These are phyloP conservation scores for Tulasnella sp. DNA, from an alignment of 768 basidiomycete genomes.

Conservation along the genomic window DNA sequence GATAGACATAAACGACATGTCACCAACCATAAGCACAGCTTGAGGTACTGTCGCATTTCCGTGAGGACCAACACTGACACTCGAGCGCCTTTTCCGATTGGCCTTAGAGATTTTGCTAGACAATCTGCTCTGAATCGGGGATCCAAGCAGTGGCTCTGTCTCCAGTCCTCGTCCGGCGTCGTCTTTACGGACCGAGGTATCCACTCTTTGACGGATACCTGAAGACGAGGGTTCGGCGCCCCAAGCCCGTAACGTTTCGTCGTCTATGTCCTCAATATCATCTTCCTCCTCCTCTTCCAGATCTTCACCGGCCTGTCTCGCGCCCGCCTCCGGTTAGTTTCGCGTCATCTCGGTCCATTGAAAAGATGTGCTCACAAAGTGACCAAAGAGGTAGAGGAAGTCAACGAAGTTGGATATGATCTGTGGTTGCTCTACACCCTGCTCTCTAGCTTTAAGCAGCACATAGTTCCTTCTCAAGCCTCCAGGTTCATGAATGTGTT, in stretches of 20 bases:
- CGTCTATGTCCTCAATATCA: conserved; percentile 38
- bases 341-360: neutral
- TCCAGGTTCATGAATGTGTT: conserved; percentile 91
- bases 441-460: conserved; percentile 55
- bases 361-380: conserved; percentile 58
- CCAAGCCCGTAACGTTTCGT: conserved; percentile 29
- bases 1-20: neutral
- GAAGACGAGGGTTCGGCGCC: conserved; percentile 5
- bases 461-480: conserved; percentile 90
- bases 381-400: conserved; percentile 89
- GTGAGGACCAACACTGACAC: conserved; percentile 39
- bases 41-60: conserved; percentile 87
- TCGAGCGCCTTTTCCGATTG: conserved; percentile 35
- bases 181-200: conserved; percentile 9
- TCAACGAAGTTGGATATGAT: conserved; percentile 82
- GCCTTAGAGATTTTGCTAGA: conserved; percentile 17
- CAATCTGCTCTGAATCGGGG: conserved; percentile 5
- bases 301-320: conserved; percentile 75
- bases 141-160: conserved; percentile 22
- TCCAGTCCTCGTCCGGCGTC: conserved; percentile 17
- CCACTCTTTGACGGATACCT: conserved; percentile 3
- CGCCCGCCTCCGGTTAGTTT: neutral
- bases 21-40: conserved; percentile 79
- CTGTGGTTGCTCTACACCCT: conserved; percentile 43
- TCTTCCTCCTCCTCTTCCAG: conserved; percentile 73